Evolutionary conservation across 495 filamentous ascomycete species (phyloP).

Genomic region (Saxophila tyrrhenica): DNA sequence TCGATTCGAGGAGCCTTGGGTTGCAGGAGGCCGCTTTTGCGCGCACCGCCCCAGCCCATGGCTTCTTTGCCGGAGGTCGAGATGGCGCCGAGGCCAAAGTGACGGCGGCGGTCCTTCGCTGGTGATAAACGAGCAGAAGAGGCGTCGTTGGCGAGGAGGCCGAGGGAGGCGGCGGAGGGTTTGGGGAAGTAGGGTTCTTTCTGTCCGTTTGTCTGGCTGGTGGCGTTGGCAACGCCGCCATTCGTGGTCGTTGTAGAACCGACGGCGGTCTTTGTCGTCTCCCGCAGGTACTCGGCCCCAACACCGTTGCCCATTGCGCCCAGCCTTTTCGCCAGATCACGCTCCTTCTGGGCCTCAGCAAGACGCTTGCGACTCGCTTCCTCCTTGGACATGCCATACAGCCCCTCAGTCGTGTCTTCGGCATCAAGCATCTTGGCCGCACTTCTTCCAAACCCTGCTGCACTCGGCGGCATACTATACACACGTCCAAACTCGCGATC

Average conservation of each 20-base stretch:
- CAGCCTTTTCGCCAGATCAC: slow-evolving; percentile 65
- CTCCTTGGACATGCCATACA: not conserved
- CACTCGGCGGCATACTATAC: slow-evolving; percentile 4
- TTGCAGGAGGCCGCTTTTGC: slow-evolving; percentile 20
- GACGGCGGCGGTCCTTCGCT: slow-evolving; percentile 40
- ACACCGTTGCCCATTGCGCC: slow-evolving; percentile 51
- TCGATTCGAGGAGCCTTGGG: slow-evolving; percentile 14
- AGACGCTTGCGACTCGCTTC: slow-evolving; percentile 48
- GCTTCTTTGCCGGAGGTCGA: slow-evolving; percentile 25
- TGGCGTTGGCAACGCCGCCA: not conserved
- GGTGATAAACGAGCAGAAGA: slow-evolving; percentile 57
- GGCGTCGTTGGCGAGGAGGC: slow-evolving; percentile 45
- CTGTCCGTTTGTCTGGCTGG: not conserved
- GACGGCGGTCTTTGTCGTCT: not conserved
- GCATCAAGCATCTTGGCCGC: slow-evolving; percentile 60
- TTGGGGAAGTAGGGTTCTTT: slow-evolving; percentile 6
- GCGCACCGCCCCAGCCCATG: slow-evolving; percentile 33
- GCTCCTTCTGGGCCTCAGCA: slow-evolving; percentile 63
- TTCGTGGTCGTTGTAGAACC: not conserved
- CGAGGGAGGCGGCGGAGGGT: slow-evolving; percentile 41
- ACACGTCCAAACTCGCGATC: slow-evolving; percentile 11
- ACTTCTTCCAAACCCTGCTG: slow-evolving; percentile 29
- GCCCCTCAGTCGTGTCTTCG: slow-evolving; percentile 31
- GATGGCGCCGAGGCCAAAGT: slow-evolving; percentile 14
- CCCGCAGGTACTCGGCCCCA: slow-evolving; percentile 67